phyloP scores from a whole-genome alignment of 768 basidiomycete genomes.

The Rhizopogon sp. region DNA sequence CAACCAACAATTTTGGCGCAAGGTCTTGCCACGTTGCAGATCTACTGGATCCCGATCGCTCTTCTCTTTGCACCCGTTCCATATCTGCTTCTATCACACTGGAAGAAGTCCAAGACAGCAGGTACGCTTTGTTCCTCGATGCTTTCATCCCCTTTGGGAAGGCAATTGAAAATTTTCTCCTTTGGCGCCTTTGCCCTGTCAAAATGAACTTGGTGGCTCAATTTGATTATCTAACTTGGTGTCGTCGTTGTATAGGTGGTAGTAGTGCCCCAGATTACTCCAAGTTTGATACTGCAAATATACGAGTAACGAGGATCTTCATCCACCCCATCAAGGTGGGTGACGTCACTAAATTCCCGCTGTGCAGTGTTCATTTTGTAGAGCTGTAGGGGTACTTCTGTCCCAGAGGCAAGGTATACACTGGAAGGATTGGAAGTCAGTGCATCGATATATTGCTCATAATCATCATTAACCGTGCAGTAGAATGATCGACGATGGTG shows the following conservation, averaged over 20 bases:
- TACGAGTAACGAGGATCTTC: slow-evolving; percentile 50
- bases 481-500: slow-evolving; percentile 74
- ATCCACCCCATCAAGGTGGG: slow-evolving; percentile 67
- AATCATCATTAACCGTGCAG: background rate
- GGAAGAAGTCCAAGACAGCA: background rate
- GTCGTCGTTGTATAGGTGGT: background rate
- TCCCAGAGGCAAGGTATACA: slow-evolving; percentile 51
- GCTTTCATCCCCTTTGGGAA: background rate
- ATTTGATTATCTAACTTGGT: background rate
- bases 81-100: slow-evolving; percentile 10
- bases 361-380: slow-evolving; percentile 18
- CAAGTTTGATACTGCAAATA: slow-evolving; percentile 25
- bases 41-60: slow-evolving; percentile 7
- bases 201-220: background rate
- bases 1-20: slow-evolving; percentile 1
- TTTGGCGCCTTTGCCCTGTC: background rate
- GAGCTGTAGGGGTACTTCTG: slow-evolving; percentile 70
- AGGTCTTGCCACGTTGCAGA: slow-evolving; percentile 5
- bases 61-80: slow-evolving; percentile 9
- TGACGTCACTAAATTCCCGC: background rate
- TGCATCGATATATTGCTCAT: slow-evolving; percentile 1
- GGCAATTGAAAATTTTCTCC: background rate
- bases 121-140: slow-evolving; percentile 7
- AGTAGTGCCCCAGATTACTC: slow-evolving; percentile 7
- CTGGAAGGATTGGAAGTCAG: slow-evolving; percentile 62